A percentile compares a stretch with the other conserved stretches of the same genome.
phyloP scores from a whole-genome alignment of 331 rosid genomes.

The Spiraea crenata region DNA sequence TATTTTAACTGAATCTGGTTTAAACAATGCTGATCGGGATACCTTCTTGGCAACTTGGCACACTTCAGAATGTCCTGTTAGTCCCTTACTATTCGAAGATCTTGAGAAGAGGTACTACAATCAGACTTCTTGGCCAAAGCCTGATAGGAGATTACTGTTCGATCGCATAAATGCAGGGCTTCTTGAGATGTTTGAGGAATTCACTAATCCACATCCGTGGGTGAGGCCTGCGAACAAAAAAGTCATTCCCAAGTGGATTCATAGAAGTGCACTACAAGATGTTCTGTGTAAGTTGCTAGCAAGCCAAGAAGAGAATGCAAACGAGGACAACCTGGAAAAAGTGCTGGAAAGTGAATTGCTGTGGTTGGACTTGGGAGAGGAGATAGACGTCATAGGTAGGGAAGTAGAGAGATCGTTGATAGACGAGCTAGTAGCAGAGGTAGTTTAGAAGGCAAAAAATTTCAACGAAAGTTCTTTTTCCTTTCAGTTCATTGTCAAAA shows the following conservation, averaged over 20 bases:
- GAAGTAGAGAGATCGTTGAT: slow-evolving; percentile 60
- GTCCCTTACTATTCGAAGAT: slow-evolving; percentile 52
- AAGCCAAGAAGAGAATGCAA: slow-evolving; percentile 41
- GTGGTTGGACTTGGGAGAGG: slow-evolving; percentile 59
- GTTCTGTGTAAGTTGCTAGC: slow-evolving; percentile 41
- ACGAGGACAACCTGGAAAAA: slow-evolving; percentile 46
- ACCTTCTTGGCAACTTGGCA: slow-evolving; percentile 40
- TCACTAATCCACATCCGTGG: slow-evolving; percentile 47
- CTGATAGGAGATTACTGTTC: slow-evolving; percentile 68
- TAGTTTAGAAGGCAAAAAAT: slow-evolving; percentile 30
- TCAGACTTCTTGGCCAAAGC: slow-evolving; percentile 41
- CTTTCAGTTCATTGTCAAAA: slow-evolving; percentile 18
- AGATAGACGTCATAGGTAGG: slow-evolving; percentile 61
- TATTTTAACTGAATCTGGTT: slow-evolving; percentile 53
- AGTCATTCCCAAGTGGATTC: slow-evolving; percentile 32
- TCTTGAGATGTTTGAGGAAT: slow-evolving; percentile 42
- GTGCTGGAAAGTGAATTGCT: slow-evolving; percentile 45
- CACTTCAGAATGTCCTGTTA: slow-evolving; percentile 57
- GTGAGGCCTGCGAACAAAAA: slow-evolving; percentile 26
- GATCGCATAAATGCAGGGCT: slow-evolving; percentile 67
- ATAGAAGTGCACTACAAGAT: slow-evolving; percentile 37
- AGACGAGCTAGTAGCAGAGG: slow-evolving; percentile 71
- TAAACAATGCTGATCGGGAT: slow-evolving; percentile 39
- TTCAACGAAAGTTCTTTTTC: slow-evolving; percentile 27
- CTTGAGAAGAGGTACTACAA: slow-evolving; percentile 58